phyloP scores from a whole-genome alignment of 2,329 filamentous ascomycete genomes.

The Nemania abortiva region DNA sequence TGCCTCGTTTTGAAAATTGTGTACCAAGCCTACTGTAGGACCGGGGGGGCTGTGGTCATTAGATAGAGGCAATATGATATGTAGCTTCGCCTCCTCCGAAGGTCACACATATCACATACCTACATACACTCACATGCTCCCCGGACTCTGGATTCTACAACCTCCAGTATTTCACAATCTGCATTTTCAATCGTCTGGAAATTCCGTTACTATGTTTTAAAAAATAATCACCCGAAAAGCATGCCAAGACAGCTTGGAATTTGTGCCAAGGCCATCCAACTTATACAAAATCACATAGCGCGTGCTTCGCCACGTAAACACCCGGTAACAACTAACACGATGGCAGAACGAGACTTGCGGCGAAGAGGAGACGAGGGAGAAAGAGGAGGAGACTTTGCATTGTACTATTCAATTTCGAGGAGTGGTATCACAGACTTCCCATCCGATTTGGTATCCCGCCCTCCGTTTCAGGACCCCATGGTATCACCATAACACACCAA shows the following conservation, averaged over 20 bases:
- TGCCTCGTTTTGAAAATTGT: not conserved
- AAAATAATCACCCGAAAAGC: not conserved
- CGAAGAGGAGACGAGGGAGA: constrained; percentile 1
- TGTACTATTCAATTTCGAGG: constrained; percentile 23
- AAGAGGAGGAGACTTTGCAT: constrained; percentile 16
- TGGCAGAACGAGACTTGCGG: constrained; percentile 9
- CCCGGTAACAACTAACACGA: not conserved
- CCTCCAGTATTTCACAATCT: not conserved
- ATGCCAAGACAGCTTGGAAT: not conserved
- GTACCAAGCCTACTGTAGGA: not conserved
- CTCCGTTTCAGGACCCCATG: not conserved
- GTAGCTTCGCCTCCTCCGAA: not conserved
- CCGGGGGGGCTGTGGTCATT: not conserved
- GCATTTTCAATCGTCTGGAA: no score
- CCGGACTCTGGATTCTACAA: not conserved
- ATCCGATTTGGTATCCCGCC: not conserved
- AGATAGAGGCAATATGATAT: not conserved
- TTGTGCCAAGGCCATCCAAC: constrained; percentile 15
- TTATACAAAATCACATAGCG: constrained; percentile 23
- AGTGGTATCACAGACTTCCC: constrained; percentile 25
- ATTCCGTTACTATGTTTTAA: not conserved
- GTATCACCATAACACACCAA: constrained; percentile 22
- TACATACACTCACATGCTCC: constrained; percentile 8
- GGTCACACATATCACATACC: constrained; percentile 20
- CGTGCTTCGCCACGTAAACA: constrained; percentile 34